These are phyloP conservation scores for Zizania latifolia DNA, from an alignment of 176 grass and related monocot genomes.

Conservation along the genomic window DNA sequence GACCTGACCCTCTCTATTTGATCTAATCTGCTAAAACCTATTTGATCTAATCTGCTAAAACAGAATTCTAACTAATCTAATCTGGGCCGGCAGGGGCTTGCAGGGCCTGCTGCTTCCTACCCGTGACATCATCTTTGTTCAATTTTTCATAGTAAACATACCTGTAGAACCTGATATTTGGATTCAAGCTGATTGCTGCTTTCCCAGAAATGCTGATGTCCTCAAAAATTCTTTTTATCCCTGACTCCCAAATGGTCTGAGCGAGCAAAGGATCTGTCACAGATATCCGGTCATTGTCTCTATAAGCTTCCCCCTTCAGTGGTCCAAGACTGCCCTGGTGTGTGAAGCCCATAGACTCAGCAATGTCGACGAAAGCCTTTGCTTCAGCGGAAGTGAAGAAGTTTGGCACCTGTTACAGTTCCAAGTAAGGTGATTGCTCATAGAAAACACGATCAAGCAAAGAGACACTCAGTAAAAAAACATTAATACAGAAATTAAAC, in stretches of 20 bases:
- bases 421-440: too few relatives aligned
- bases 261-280: slow-evolving; percentile 67
- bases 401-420: too few relatives aligned
- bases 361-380: slow-evolving; percentile 59
- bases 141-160: slow-evolving; percentile 4
- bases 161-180: slow-evolving; percentile 96
- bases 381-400: slow-evolving; percentile 69
- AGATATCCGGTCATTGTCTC: slow-evolving; percentile 91
- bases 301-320: slow-evolving; percentile 71
- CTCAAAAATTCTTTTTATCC: slow-evolving; percentile 61
- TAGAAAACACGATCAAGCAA: neutral
- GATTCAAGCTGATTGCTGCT: slow-evolving; percentile 61
- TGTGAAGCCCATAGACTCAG: slow-evolving; percentile 62
- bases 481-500: too few relatives aligned
- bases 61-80: too few relatives aligned
- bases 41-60: too few relatives aligned
- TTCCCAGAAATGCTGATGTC: slow-evolving; percentile 65
- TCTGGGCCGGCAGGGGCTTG: too few relatives aligned
- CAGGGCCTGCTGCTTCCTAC: too few relatives aligned
- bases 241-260: slow-evolving; percentile 79
- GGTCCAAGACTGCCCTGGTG: slow-evolving; percentile 92
- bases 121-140: neutral
- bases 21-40: too few relatives aligned
- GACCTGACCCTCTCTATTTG: too few relatives aligned
- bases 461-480: neutral